phyloP scores from a whole-genome alignment of 345 rosid genomes.

The Aegle marmelos region DNA sequence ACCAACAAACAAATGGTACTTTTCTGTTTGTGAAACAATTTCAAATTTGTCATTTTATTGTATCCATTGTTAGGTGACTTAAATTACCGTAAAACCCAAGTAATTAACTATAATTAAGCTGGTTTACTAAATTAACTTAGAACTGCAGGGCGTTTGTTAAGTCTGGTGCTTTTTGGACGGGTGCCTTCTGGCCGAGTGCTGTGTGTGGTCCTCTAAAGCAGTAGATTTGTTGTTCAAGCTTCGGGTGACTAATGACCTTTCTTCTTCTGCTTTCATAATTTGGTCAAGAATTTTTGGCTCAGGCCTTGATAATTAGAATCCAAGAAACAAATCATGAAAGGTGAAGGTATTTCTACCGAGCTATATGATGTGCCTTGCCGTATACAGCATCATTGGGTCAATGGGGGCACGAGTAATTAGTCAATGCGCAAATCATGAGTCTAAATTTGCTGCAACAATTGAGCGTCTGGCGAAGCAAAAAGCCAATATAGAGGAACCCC shows the following conservation, averaged over 20 bases:
- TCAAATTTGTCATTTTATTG: not conserved
- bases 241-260: not conserved
- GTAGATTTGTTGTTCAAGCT: not conserved
- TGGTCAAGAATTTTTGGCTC: not conserved
- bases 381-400: slow-evolving; percentile 5
- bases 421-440: too few relatives aligned
- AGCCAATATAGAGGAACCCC: too few relatives aligned
- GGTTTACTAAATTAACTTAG: not conserved
- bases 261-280: slow-evolving; percentile 6
- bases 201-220: slow-evolving; percentile 15
- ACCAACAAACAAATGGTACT: not conserved
- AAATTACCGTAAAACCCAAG: slow-evolving; percentile 19
- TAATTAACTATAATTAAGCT: slow-evolving; percentile 10
- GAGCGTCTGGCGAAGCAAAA: too few relatives aligned
- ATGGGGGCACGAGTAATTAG: not conserved
- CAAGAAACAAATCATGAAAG: not conserved
- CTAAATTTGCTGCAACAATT: too few relatives aligned
- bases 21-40: not conserved
- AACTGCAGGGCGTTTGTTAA: not conserved
- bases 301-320: not conserved
- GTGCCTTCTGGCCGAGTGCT: slow-evolving; percentile 21
- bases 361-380: not conserved
- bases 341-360: not conserved
- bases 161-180: too few relatives aligned
- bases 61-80: not conserved